These are phyloP conservation scores for Xylaria nigripes DNA, from an alignment of 495 filamentous ascomycete genomes.

Conservation along the genomic window DNA sequence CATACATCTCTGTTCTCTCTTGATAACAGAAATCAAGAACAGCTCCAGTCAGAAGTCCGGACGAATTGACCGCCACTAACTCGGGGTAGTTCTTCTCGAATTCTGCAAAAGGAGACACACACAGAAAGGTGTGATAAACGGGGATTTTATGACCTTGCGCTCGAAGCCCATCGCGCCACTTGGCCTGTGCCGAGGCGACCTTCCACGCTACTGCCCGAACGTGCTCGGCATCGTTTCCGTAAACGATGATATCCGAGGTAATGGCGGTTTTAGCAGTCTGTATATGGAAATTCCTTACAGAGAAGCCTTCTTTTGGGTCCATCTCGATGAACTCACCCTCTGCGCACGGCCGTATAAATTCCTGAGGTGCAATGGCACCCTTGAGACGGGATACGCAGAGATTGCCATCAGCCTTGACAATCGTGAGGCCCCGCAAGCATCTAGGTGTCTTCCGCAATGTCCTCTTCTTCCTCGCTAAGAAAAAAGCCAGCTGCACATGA, in stretches of 20 bases:
- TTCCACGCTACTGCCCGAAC: constrained; percentile 60
- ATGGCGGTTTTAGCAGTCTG: constrained; percentile 84
- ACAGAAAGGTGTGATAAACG: constrained; percentile 77
- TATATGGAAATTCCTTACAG: constrained; percentile 91
- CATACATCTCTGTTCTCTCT: constrained; percentile 85
- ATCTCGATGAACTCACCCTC: constrained; percentile 57
- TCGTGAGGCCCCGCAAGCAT: constrained; percentile 71
- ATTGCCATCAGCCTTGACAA: constrained; percentile 85
- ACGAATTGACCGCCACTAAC: constrained; percentile 66
- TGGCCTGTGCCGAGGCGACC: constrained; percentile 65
- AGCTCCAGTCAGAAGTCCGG: constrained; percentile 62
- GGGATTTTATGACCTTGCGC: constrained; percentile 46
- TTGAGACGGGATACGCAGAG: constrained; percentile 68
- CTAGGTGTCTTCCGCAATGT: constrained; percentile 62
- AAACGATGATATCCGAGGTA: constrained; percentile 86
- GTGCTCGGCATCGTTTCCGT: constrained; percentile 62
- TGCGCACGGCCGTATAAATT: constrained; percentile 51
- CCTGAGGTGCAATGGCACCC: constrained; percentile 71
- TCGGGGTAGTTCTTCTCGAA: constrained; percentile 64
- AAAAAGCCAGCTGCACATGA: constrained; percentile 81
- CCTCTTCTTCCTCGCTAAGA: constrained; percentile 67
- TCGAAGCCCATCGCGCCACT: constrained; percentile 60
- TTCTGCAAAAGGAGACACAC: constrained; percentile 55
- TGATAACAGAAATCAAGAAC: constrained; percentile 88
- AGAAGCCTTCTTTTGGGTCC: constrained; percentile 79